Evolutionary conservation across 345 rosid species (phyloP), one percentile per base, ranked within the genome.

Genomic region (Mercurialis annua): DNA sequence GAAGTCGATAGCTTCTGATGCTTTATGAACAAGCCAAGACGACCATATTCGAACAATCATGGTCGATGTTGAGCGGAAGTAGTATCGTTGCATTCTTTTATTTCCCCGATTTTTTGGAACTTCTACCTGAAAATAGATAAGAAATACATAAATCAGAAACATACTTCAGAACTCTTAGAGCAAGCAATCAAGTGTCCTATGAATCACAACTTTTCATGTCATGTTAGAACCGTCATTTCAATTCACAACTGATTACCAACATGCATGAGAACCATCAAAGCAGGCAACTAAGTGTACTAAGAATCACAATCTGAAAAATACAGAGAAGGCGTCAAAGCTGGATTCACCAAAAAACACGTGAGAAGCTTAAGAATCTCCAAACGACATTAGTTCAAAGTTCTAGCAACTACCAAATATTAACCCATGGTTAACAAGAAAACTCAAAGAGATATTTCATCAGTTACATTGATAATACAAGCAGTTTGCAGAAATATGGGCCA

Each of bases 1-100:
- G 62, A 81, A 85, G 73, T 80, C 89, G 34, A 86, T 62, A 52
- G 85, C 75, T 69, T 83, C 89, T n/a, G 86, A 59, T 50, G 84
- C 79, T 62, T 85, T 81, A 61, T 78, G 87, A 43, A 91, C 99
- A 20, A 94, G 97, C 99, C 99, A 95, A 59, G 98, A 92, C 67
- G 99, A 92, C 98, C 98, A 94, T 42, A 92, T 85, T 42, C 97
- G 88, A 5, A 89, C 85, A 30, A 95, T 80, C 86, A 79, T 85
- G 27, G 86, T 90, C 29, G 85, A 82, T 16, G 87, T 85, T 40
- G 92, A 84, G 83, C 73, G 80, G 67, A 95, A 92, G 73, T 57
- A 77, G 87, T 91, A 89, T 49, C 96, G 76, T 59, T 95, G 97
- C 98, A 95, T 95, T 82, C 73, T 89, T 49, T 76, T 69, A 82